Base-by-base conservation (phyloP, 1,139 yeast genomes). In the Casaregolazyma lundiana region DNA sequence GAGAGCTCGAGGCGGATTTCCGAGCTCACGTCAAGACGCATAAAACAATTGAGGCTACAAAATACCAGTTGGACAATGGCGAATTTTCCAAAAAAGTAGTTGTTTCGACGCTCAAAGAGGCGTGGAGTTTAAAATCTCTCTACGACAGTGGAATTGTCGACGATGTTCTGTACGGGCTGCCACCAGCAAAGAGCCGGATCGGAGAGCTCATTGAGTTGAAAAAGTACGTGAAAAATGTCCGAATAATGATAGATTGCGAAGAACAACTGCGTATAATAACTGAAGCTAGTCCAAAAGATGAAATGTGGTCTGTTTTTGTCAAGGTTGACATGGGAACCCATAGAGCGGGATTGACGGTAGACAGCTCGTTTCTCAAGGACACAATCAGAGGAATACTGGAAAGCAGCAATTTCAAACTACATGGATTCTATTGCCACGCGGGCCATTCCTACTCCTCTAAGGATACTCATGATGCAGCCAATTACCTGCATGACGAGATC, bases 21-120 rank as follows among this genome's bases (percentile, higher is more conserved):
- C 67, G 90, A 48, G 81, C 86, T 2, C 94, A 84, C 59, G 78
- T 85, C 21, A 85, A 85, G 64, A 85, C 94, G 0, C 90, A 84
- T 62, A 85, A 84, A 58, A 68, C 78, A 4, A 57, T 66, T 22
- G 77, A 76, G 49, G 81, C 77, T 5, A 67, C 77, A 2, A 35
- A 63, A 59, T 16, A 53, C 37, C 54, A 84, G 56, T 35, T 36
- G 6, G 82, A 46, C 69, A 71, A 6, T 63, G 69, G 16, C 61
- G 81, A 53, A 63, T 34, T 42, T 29, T 69, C 61, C 2, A 60
- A 66, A 1, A 67, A 73, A 39, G 72, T 84, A 17, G 79, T 85
- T n/a, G 87, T 84, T 0, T 82, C 90, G 1, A 85, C 94, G 1
- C 58, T 83, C 43, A 70, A 70, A 50, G 95, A 85, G 64, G 85